Evolutionary conservation across 148 eudicot species (phyloP), one percentile per base, ranked within the genome.

Genomic region (Fallopia convolvulus): DNA sequence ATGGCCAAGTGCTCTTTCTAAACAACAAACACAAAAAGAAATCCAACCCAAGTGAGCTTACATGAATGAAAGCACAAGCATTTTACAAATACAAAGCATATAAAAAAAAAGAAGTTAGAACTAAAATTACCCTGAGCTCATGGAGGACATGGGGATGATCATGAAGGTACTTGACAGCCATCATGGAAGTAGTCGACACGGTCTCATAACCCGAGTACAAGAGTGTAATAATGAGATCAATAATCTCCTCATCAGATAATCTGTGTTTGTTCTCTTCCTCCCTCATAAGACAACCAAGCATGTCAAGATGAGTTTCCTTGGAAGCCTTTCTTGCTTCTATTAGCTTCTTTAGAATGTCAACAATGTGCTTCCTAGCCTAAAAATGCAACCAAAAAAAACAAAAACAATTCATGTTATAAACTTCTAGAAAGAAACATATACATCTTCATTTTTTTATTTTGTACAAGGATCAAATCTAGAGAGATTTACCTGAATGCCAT

Each of bases 1-100:
- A 95, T 95, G 74, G 85, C 91, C 82, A 89, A 78, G 79, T 95
- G 97, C 80, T 95, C 99, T 77, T 87, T 88, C 99, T 95, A 83
- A 55, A 82, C 12, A 61, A 77, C 15, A 4, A 61, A 79, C 11
- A 1, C 21, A 1, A 70, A 17, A 10, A 56, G 41, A 36, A 42
- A 71, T n/a, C 26, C 23, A 21, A 60, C 12, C 33, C 66, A 60
- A 21, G 4, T 60, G 66, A 60, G 66, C 44, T 40, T 23, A 55
- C 47, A 36, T 73, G 40, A 46, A 32, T 47, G 13, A 74, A 8
- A 72, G n/a, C 7, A 17, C 60, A 17, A 53, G 1, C 58, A 17
- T 52, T 52, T 5, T 4, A 53, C 5, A 74, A 46, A 32, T 42
- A 15, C 30, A 74, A 23, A 74, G 47, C 11, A 9, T n/a, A 53